Base-by-base conservation (phyloP, 306 rosid genomes). In the Quercus glauca region DNA sequence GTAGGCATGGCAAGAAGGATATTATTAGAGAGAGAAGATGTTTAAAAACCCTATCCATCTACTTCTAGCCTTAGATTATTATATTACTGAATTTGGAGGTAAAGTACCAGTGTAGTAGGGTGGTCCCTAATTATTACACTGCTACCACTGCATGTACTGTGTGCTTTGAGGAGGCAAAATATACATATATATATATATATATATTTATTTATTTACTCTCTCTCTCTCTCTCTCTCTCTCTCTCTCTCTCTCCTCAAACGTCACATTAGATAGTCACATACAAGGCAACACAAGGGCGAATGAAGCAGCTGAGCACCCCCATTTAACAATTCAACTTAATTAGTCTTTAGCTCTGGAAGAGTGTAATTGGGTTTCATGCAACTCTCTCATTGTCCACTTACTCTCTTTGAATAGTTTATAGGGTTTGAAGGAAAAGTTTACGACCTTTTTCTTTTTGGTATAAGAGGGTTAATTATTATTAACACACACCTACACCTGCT, bases 71-170 rank as follows among this genome's bases (percentile, higher is more conserved):
- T 68, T 61, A 14, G 73, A 45, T 55, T 79, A 55, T 79, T 83
- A 73, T 73, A 25, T 26, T 63, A 61, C 83, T 80, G 79, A 80
- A 59, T 31, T 45, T 45, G 74, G 61, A 52, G 63, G 55, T 23
- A 64, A 6, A 60, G 65, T 64, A 75, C 35, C 55, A 77, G 87
- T 37, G 71, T 79, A 72, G 25, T 81, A 81, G 90, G 35, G 89
- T 87, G 91, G 93, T 89, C 91, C 91, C 76, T 41, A 41, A 71
- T 71, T 52, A 73, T 31, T 9, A 19, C 14, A 4, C 52, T 19
- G 26, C 72, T 19, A 33, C 52, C 20, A 35, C 21, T 63, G 69
- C 69, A 6, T 19, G 28, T 25, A 14, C 45, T 14, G 68, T 56
- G 33, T 31, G 63, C 15, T 56, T 52, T 76, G 68, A 70, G 73